Conservation (phyloP, 1,139 yeast species). For the Scheffersomyces quercinus region DNA sequence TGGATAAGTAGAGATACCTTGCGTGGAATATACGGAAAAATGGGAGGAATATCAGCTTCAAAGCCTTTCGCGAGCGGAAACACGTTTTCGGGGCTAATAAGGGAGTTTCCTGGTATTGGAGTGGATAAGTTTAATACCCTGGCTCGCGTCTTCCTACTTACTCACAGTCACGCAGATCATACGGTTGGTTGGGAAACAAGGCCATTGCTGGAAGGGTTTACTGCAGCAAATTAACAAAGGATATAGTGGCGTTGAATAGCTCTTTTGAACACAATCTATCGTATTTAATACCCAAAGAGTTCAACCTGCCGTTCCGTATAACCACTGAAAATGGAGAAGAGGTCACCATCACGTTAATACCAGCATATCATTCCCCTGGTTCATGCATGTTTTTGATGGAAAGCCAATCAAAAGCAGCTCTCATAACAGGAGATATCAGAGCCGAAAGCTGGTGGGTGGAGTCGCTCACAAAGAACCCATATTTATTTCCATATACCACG, state of each 20-base stretch:
- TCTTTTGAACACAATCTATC: slow-evolving; percentile 23
- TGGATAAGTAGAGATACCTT: no score
- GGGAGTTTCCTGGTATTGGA: slow-evolving; percentile 36
- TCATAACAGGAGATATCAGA: slow-evolving; percentile 61
- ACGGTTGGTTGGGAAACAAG: slow-evolving; percentile 40
- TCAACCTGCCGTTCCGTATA: slow-evolving; percentile 26
- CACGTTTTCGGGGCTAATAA: slow-evolving; percentile 28
- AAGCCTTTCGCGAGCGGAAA: slow-evolving; percentile 11
- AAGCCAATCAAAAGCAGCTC: slow-evolving; percentile 29
- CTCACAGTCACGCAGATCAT: slow-evolving; percentile 64
- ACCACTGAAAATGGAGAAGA: slow-evolving; percentile 9
- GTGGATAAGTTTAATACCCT: slow-evolving; percentile 46
- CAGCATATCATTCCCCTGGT: slow-evolving; percentile 65
- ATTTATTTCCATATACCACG: slow-evolving; percentile 43
- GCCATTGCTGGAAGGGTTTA: slow-evolving; percentile 46
- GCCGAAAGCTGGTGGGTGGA: slow-evolving; percentile 59
- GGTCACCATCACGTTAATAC: slow-evolving; percentile 28
- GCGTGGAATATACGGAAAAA: not conserved
- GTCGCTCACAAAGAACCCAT: slow-evolving; percentile 36
- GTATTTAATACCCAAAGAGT: slow-evolving; percentile 21
- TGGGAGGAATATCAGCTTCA: not conserved
- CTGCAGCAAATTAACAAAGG: slow-evolving; percentile 50
- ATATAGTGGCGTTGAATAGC: slow-evolving; percentile 25
- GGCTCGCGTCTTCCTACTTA: slow-evolving; percentile 36
- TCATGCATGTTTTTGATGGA: slow-evolving; percentile 58